Percentiles rank a stretch among this genome's conserved stretches.
phyloP scores from a whole-genome alignment of 164 flowering plant species.

The Protea cynaroides region DNA sequence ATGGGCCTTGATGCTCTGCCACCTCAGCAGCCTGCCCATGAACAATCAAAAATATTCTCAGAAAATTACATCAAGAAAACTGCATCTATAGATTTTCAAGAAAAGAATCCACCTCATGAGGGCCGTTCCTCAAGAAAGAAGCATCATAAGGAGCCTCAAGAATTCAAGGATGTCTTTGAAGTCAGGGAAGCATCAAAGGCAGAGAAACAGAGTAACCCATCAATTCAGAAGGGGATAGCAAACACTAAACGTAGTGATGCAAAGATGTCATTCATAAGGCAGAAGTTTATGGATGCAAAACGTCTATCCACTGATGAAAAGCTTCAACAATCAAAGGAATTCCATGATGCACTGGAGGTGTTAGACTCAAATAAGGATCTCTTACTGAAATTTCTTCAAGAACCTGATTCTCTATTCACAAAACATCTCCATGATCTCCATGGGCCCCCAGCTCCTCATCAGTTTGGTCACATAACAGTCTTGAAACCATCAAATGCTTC shows the following conservation, averaged over 20 bases:
- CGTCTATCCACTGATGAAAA: slow-evolving; percentile 53
- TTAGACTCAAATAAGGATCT: slow-evolving; percentile 63
- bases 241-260: slow-evolving; percentile 27
- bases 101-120: slow-evolving; percentile 18
- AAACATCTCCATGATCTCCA: slow-evolving; percentile 60
- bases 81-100: slow-evolving; percentile 20
- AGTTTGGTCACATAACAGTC: slow-evolving; percentile 24
- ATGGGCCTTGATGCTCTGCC: slow-evolving; percentile 91
- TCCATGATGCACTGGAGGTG: slow-evolving; percentile 53
- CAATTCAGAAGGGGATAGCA: slow-evolving; percentile 11
- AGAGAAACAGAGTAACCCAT: slow-evolving; percentile 13
- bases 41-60: slow-evolving; percentile 28
- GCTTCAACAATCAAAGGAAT: slow-evolving; percentile 57
- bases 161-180: slow-evolving; percentile 90
- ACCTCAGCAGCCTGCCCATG: slow-evolving; percentile 37
- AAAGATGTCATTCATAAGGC: slow-evolving; percentile 44
- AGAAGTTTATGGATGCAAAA: slow-evolving; percentile 59
- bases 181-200: slow-evolving; percentile 38
- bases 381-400: slow-evolving; percentile 58
- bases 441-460: slow-evolving; percentile 22
- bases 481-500: slow-evolving; percentile 27
- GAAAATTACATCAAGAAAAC: slow-evolving; percentile 24
- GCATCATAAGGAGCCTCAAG: slow-evolving; percentile 40
- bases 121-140: slow-evolving; percentile 30
- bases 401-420: slow-evolving; percentile 66